Base-by-base conservation (phyloP, 176 grass and related monocot genomes). In the Hordeum marinum region DNA sequence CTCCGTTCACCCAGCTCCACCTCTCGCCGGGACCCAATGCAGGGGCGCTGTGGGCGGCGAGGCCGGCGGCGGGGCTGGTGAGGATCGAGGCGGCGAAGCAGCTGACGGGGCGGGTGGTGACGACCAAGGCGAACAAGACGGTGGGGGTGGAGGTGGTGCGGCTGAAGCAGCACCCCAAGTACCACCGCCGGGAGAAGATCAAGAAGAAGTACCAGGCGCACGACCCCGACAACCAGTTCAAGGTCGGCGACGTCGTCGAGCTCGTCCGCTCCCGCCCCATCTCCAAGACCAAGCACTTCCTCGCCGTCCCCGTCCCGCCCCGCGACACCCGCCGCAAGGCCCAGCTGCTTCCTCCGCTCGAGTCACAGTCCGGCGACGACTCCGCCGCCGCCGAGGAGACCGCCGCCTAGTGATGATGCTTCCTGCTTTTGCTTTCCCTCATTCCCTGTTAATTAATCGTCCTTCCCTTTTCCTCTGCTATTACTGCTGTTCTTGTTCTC, bases 131-230 rank as follows among this genome's bases (percentile, higher is more conserved):
- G 83, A 86, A 98, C 93, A 92, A 98, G 93, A 98, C 96, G 70
- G 96, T 98, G 63, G 90, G 86, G 21, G 96, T 98, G 71, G 85
- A 88, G 78, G 91, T 95, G 77, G 86, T 82, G 8, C 91, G 93
- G 25, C 92, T 94, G 80, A 83, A 83, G 63, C 81, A 86, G 68
- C 83, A 94, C 55, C 91, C 91, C 0, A 95, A 96, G 86, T 96
- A 98, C 84, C 90, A 90, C 86, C 88, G 88, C 3, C 91, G 93
- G 54, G 77, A 94, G 80, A 85, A 91, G 45, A 85, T 84, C 74
- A 95, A 94, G 87, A 98, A 87, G 81, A 98, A 94, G 85, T 98
- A 90, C 91, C 90, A 98, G 88, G 96, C 96, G 13, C 96, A 98
- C 81, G 96, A 95, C 93, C 90, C 93, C 0, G 91, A 90, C 4